phyloP scores from a whole-genome alignment of 2,329 filamentous ascomycete species.

The Ascocoryne sarcoides region DNA sequence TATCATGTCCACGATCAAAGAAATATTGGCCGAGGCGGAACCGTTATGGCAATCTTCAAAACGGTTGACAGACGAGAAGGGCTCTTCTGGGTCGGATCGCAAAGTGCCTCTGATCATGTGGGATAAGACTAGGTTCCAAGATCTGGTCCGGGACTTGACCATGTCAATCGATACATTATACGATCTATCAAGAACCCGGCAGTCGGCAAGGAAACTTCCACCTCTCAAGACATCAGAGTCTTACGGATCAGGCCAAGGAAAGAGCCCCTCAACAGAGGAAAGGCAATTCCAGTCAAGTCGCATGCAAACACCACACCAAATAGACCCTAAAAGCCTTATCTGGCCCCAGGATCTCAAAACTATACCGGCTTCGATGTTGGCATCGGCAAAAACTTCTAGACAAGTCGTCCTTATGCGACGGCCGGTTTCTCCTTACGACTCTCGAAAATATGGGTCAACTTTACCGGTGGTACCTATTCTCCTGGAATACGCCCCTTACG shows the following conservation, averaged over 20 bases:
- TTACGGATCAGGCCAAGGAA: conserved; percentile 10
- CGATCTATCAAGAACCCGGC: conserved; percentile 60
- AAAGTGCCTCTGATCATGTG: conserved; percentile 52
- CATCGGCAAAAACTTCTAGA: conserved; percentile 28
- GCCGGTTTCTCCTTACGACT: conserved; percentile 15
- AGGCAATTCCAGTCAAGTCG: conserved; percentile 47
- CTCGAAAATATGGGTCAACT: conserved; percentile 16
- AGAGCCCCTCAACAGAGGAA: conserved; percentile 27
- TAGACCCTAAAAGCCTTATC: conserved; percentile 45
- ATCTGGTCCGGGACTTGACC: conserved; percentile 65
- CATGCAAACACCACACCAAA: conserved; percentile 52
- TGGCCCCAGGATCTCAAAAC: conserved; percentile 29
- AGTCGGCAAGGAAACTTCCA: conserved; percentile 29
- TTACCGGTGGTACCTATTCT: conserved; percentile 41
- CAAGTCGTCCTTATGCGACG: conserved; percentile 28
- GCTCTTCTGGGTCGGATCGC: conserved; percentile 29
- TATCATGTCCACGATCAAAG: conserved; percentile 73
- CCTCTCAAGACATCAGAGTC: conserved; percentile 14
- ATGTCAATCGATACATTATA: conserved; percentile 73
- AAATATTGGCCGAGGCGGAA: conserved; percentile 69
- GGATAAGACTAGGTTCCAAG: conserved; percentile 66
- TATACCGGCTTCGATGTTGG: conserved; percentile 18
- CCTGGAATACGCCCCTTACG: conserved; percentile 61
- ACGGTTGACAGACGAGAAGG: conserved; percentile 26
- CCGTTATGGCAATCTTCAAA: conserved; percentile 58